phyloP scores from a whole-genome alignment of 805 yeast genomes.

The Metschnikowia arizonensis region DNA sequence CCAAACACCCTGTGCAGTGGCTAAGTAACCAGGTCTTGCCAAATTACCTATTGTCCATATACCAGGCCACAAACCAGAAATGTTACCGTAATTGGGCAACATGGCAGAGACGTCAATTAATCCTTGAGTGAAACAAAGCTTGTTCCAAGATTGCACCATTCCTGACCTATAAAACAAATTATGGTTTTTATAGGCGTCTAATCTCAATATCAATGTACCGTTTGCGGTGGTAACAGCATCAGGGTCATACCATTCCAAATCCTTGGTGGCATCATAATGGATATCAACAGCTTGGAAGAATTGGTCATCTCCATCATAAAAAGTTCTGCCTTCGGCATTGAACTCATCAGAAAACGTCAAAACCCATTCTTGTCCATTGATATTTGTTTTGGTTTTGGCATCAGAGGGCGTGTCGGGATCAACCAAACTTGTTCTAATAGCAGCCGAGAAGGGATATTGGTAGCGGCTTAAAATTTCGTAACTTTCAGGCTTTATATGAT shows the following conservation, averaged over 20 bases:
- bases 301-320: slow-evolving; percentile 43
- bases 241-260: slow-evolving; percentile 44
- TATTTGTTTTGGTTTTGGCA: slow-evolving; percentile 21
- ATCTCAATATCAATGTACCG: slow-evolving; percentile 32
- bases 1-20: slow-evolving; percentile 38
- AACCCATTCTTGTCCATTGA: slow-evolving; percentile 50
- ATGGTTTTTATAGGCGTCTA: slow-evolving; percentile 39
- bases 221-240: slow-evolving; percentile 40
- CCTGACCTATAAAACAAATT: slow-evolving; percentile 37
- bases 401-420: slow-evolving; percentile 41
- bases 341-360: slow-evolving; percentile 42
- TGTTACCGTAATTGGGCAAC: slow-evolving; percentile 31
- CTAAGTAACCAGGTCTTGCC: slow-evolving; percentile 36
- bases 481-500: slow-evolving; percentile 19
- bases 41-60: slow-evolving; percentile 38
- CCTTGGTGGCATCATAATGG: slow-evolving; percentile 40
- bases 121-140: slow-evolving; percentile 34
- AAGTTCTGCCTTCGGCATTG: slow-evolving; percentile 41
- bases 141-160: slow-evolving; percentile 40
- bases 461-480: slow-evolving; percentile 22
- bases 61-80: slow-evolving; percentile 38
- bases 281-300: slow-evolving; percentile 40
- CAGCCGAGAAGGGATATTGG: slow-evolving; percentile 33
- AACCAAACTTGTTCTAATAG: slow-evolving; percentile 33
- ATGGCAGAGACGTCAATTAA: slow-evolving; percentile 27